These are phyloP conservation scores for Boletellus ananas DNA, from an alignment of 768 basidiomycete species.

Conservation along the genomic window DNA sequence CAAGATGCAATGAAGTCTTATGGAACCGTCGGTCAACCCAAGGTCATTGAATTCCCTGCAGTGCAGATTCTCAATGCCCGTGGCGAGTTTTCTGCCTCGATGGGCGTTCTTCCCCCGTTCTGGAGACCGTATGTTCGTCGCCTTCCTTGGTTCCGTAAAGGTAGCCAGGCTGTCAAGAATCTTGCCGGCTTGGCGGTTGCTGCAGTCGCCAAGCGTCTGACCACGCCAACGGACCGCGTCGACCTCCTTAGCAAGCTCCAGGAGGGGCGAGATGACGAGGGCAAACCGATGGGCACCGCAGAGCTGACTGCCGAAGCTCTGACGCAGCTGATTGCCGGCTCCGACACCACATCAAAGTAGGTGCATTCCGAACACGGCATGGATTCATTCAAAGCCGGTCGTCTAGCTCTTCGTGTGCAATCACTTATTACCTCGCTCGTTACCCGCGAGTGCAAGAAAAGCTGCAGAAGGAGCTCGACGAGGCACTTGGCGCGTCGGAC, in stretches of 20 bases:
- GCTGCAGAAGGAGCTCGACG: constrained; percentile 73
- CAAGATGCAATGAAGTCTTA: constrained; percentile 53
- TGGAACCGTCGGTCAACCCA: constrained; percentile 42
- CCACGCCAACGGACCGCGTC: constrained; percentile 63
- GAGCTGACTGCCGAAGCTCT: constrained; percentile 88
- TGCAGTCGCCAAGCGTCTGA: constrained; percentile 74
- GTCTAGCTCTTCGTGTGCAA: constrained; percentile 80
- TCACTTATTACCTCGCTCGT: constrained; percentile 76
- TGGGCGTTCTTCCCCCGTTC: constrained; percentile 72
- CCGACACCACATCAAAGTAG: constrained; percentile 91
- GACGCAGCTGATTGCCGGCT: constrained; percentile 84
- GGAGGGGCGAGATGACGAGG: constrained; percentile 68
- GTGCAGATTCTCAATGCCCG: constrained; percentile 84
- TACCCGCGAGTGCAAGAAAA: constrained; percentile 63
- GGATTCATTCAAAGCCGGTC: background rate
- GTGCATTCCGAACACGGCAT: constrained; percentile 16
- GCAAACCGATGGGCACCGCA: constrained; percentile 72
- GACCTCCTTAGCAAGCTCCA: constrained; percentile 84
- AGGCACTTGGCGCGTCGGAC: constrained; percentile 52
- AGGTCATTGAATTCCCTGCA: constrained; percentile 67
- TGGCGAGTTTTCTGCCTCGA: constrained; percentile 81
- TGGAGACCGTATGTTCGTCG: constrained; percentile 63
- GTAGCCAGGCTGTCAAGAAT: constrained; percentile 60
- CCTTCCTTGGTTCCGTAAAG: constrained; percentile 75
- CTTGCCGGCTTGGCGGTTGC: constrained; percentile 78